Conservation (phyloP, 2,329 filamentous ascomycete genomes). For the Cucurbitaria berberidis region DNA sequence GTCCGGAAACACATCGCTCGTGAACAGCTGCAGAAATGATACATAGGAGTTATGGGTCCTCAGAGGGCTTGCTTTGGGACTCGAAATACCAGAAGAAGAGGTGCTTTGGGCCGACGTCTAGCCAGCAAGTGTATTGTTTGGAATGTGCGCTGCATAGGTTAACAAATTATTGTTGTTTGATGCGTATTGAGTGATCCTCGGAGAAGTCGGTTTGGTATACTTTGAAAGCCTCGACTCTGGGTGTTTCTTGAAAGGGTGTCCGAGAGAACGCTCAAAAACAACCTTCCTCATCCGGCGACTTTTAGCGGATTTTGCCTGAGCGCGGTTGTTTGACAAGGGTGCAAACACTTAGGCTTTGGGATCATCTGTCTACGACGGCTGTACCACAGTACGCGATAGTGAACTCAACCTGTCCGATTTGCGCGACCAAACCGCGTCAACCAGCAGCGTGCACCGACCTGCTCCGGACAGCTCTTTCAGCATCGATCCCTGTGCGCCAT, state of each 20-base stretch:
- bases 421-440: conserved; percentile 15
- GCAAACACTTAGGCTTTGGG: not conserved
- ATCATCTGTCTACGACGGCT: not conserved
- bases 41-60: conserved; percentile 50
- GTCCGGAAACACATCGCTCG: conserved; percentile 54
- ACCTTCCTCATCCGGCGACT: not conserved
- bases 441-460: not conserved
- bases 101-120: conserved; percentile 50
- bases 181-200: conserved; percentile 42
- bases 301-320: conserved; percentile 3
- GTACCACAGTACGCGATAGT: conserved; percentile 13
- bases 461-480: not conserved
- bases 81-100: conserved; percentile 57
- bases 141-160: conserved; percentile 44
- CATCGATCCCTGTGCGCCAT: not conserved
- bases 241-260: conserved; percentile 37
- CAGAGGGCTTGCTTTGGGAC: conserved; percentile 45
- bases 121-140: conserved; percentile 46
- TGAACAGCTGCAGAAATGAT: conserved; percentile 58
- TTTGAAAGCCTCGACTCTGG: conserved; percentile 37
- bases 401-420: not conserved
- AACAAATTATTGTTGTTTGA: conserved; percentile 42
- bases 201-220: conserved; percentile 41
- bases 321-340: conserved; percentile 7
- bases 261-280: conserved; percentile 26